Base-by-base conservation (phyloP, 495 filamentous ascomycete genomes). In the Geoglossum glabrum region DNA sequence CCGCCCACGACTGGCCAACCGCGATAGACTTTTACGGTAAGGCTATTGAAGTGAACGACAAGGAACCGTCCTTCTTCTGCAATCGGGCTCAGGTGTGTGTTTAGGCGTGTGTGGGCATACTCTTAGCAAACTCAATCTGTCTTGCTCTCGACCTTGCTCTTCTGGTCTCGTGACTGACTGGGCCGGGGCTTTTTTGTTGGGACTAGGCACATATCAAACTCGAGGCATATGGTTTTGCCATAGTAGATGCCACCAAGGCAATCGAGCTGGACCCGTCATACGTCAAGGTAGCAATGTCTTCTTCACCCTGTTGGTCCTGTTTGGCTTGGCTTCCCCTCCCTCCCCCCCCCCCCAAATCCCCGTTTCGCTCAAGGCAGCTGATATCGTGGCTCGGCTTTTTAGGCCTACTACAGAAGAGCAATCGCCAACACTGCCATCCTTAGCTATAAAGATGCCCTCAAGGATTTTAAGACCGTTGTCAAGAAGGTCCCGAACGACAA, bases 331-430 rank as follows among this genome's bases (percentile, higher is more conserved):
- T 26, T 34, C 11, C 13, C 11, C 11, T 34, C 11, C 11, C 11
- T 34, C n/a, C n/a, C n/a, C n/a, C n/a, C n/a, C n/a, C n/a, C n/a
- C n/a, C n/a, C n/a, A n/a, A n/a, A n/a, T n/a, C n/a, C n/a, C n/a
- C 43, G 11, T 51, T 38, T 26, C 9, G 25, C 31, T 31, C 23
- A 23, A 55, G 46, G 33, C 55, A 57, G 50, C 64, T 56, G 23
- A 54, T 33, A 21, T 15, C 31, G 31, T 17, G 43, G 57, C 17
- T 34, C 3, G 43, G 57, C 17, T 34, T 8, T 17, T 61, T 23
- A 95, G 86, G 93, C 92, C 31, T 97, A 93, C 73, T 99, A 94
- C 76, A 80, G 92, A 65, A 81, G 92, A 67, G 92, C 90, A 30
- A 80, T 93, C 17, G 87, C 88, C 51, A 85, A 93, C 65, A 86